Evolutionary conservation across 805 yeast species (phyloP), one percentile per base, ranked within the genome.

Genomic region (Wickerhamomyces hampshirensis): DNA sequence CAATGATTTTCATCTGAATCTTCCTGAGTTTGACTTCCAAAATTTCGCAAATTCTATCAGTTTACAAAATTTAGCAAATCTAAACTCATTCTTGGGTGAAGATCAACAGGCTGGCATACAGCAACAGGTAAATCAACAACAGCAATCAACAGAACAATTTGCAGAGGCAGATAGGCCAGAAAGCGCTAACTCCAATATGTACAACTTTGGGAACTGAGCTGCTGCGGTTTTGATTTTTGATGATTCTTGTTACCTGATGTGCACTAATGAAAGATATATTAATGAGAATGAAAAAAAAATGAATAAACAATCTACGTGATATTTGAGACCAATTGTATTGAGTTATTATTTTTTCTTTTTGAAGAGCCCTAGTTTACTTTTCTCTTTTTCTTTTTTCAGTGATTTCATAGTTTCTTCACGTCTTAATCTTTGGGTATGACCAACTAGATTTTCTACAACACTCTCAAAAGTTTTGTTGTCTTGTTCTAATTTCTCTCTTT

Each of bases 391-490:
- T 42, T 59, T 60, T 45, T 62, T 62, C 34, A 63, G 49, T 33
- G 51, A 50, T 30, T 53, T 47, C 28, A 65, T 60, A 12, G 64
- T 57, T 45, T 67, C 71, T 38, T 62, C 66, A 37, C 91, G 67
- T 48, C 84, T 73, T 34, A 83, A 50, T 49, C 85, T 75, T 58
- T 93, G 96, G 6, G 95, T 84, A 55, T 89, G 88, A 6, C 95
- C 97, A 12, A 89, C 84, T 48, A 89, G 63, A 50, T 86, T 88
- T 53, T 87, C 95, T 28, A 93, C 88, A 47, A 93, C 95, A 3
- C 81, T 71, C 48, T 91, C 95, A 54, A 81, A 88, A 12, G 89
- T 75, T 23, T 72, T 73, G 50, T 84, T 83, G 56, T 88, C 94
- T 29, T 68, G 71, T 38, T 64, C 64, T 14, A 80, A 60, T 7